These are phyloP conservation scores for Beauveria asiatica DNA, from an alignment of 2,329 filamentous ascomycete genomes.

Conservation along the genomic window DNA sequence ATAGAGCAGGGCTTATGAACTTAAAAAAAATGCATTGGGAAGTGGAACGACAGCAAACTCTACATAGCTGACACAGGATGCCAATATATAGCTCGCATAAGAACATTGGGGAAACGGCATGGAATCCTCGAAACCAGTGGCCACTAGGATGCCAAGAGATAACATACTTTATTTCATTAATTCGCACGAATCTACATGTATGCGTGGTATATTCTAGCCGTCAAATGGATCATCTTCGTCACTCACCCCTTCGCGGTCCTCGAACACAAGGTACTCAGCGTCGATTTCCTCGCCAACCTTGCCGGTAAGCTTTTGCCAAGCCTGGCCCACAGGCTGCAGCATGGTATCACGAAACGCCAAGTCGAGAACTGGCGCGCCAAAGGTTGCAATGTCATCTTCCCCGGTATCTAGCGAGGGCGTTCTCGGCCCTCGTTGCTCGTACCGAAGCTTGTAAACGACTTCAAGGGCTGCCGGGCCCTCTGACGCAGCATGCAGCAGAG, in stretches of 20 bases:
- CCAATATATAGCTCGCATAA: not conserved
- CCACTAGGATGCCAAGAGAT: not conserved
- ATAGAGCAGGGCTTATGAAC: not conserved
- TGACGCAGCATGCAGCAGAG: slow-evolving; percentile 30
- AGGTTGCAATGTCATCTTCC: slow-evolving; percentile 39
- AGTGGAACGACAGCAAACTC: not conserved
- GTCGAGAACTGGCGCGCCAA: slow-evolving; percentile 53
- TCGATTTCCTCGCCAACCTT: slow-evolving; percentile 36
- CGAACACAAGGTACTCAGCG: slow-evolving; percentile 65
- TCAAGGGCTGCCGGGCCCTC: slow-evolving; percentile 21
- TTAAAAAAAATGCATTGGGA: not conserved
- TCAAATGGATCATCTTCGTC: slow-evolving; percentile 51
- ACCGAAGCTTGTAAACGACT: slow-evolving; percentile 44
- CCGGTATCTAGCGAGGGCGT: slow-evolving; percentile 19
- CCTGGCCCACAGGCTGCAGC: slow-evolving; percentile 56
- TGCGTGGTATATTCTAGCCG: slow-evolving; percentile 16
- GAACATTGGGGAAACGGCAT: not conserved
- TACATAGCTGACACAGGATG: not conserved
- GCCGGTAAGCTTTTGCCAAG: slow-evolving; percentile 59
- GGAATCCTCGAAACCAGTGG: too few relatives aligned
- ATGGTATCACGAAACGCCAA: slow-evolving; percentile 66
- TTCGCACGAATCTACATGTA: slow-evolving; percentile 5
- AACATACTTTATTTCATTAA: slow-evolving; percentile 15
- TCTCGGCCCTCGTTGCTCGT: slow-evolving; percentile 39
- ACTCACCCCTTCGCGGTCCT: slow-evolving; percentile 57